These are phyloP conservation scores for Naematelia encephala DNA, from an alignment of 768 basidiomycete genomes.

Conservation along the genomic window DNA sequence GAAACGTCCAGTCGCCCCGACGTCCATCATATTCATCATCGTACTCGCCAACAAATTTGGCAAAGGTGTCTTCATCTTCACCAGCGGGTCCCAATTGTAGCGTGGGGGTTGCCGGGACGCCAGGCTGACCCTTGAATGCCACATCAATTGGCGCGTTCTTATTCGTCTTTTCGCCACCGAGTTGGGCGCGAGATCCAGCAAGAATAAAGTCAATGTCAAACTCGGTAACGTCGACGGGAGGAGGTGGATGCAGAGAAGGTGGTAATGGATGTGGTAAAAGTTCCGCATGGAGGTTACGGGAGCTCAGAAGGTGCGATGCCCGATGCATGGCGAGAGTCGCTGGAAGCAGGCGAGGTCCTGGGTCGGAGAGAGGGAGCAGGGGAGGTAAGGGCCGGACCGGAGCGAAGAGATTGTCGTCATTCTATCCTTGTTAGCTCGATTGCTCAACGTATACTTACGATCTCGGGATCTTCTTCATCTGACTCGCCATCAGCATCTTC, in stretches of 20 bases:
- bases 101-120: conserved; percentile 26
- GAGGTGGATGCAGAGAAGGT: conserved; percentile 48
- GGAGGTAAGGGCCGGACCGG: conserved; percentile 44
- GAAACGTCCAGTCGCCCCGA: conserved; percentile 51
- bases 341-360: conserved; percentile 47
- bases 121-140: background rate
- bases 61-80: conserved; percentile 51
- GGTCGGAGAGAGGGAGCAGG: conserved; percentile 48
- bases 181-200: conserved; percentile 43
- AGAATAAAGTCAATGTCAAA: conserved; percentile 54
- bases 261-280: conserved; percentile 50
- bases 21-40: conserved; percentile 51
- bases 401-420: background rate
- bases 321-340: conserved; percentile 49
- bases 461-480: conserved; percentile 18
- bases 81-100: conserved; percentile 38
- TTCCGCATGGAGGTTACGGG: conserved; percentile 43
- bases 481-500: conserved; percentile 11
- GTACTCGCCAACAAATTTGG: conserved; percentile 51
- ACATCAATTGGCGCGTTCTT: conserved; percentile 24
- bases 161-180: conserved; percentile 27
- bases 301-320: conserved; percentile 46
- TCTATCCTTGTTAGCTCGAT: background rate
- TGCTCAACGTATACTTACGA: background rate
- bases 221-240: conserved; percentile 49